These are phyloP conservation scores for Daldinia loculata DNA, from an alignment of 495 filamentous ascomycete genomes.

Conservation along the genomic window DNA sequence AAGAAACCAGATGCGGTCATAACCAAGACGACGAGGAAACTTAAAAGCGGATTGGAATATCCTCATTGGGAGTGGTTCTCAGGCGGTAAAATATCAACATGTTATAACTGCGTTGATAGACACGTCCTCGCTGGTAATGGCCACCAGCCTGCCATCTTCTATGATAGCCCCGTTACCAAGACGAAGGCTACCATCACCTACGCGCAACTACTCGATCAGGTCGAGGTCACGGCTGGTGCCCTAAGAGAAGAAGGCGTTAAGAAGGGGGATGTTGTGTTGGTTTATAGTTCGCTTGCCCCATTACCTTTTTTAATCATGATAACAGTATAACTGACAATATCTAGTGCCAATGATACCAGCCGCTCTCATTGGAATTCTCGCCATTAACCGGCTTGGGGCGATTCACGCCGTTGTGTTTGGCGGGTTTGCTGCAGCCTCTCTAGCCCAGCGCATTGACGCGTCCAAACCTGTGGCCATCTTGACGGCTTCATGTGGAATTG, in stretches of 20 bases:
- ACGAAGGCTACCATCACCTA: constrained; percentile 78
- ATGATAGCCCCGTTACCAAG: constrained; percentile 87
- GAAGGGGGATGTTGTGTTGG: constrained; percentile 89
- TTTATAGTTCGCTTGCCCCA: constrained; percentile 74
- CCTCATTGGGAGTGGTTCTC: constrained; percentile 88
- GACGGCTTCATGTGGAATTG: constrained; percentile 92
- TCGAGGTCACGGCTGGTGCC: constrained; percentile 84
- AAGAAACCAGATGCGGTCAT: constrained; percentile 65
- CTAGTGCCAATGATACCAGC: constrained; percentile 96
- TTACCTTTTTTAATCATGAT: background rate
- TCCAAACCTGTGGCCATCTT: constrained; percentile 78
- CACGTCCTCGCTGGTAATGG: constrained; percentile 82
- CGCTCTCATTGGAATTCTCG: constrained; percentile 83
- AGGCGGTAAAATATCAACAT: constrained; percentile 86
- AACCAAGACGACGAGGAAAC: constrained; percentile 51
- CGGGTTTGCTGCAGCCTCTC: constrained; percentile 80
- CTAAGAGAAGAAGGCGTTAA: constrained; percentile 82
- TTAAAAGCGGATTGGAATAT: constrained; percentile 52
- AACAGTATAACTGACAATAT: constrained; percentile 15
- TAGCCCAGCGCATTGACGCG: constrained; percentile 89
- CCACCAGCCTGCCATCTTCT: constrained; percentile 77
- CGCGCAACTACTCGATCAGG: constrained; percentile 76
- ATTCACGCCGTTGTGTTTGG: constrained; percentile 94
- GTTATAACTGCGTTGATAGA: constrained; percentile 89
- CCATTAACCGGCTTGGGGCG: constrained; percentile 81